Conservation (phyloP, 2,329 filamentous ascomycete genomes). For the Stemphylium vesicarium region DNA sequence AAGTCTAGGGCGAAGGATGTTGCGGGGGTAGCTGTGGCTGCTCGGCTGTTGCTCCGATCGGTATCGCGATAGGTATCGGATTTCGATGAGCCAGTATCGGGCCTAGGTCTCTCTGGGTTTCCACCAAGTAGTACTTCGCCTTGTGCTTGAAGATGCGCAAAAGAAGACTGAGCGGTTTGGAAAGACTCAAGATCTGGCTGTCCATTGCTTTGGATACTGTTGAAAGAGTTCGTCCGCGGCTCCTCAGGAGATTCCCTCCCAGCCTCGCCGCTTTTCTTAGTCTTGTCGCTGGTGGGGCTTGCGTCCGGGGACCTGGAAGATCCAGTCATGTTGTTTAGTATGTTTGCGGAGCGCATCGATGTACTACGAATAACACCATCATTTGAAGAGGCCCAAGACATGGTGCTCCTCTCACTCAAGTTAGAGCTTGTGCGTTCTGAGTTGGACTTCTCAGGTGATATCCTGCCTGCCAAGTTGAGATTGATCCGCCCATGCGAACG, state of each 20-base stretch:
- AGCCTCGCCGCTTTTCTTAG: constrained; percentile 21
- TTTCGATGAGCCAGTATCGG: constrained; percentile 40
- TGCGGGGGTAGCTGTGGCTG: constrained; percentile 33
- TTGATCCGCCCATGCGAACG: constrained; percentile 20
- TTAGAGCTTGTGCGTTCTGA: constrained; percentile 62
- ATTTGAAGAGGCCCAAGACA: constrained; percentile 51
- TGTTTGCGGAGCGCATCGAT: constrained; percentile 53
- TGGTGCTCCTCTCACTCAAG: constrained; percentile 59
- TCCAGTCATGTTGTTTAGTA: constrained; percentile 43
- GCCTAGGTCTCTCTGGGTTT: constrained; percentile 40
- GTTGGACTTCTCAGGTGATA: constrained; percentile 56
- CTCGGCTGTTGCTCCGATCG: constrained; percentile 31
- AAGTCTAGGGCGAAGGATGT: constrained; percentile 34
- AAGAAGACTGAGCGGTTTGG: constrained; percentile 57
- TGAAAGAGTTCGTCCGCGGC: constrained; percentile 36
- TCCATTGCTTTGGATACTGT: constrained; percentile 47
- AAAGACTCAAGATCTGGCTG: constrained; percentile 57
- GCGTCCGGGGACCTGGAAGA: constrained; percentile 43
- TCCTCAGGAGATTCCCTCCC: constrained; percentile 30
- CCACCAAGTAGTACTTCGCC: constrained; percentile 60
- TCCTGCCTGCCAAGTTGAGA: constrained; percentile 40
- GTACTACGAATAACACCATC: constrained; percentile 53
- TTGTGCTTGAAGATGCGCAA: constrained; percentile 59
- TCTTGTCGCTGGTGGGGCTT: constrained; percentile 37
- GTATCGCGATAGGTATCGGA: constrained; percentile 30